These are phyloP conservation scores for Chrysoporthe austroafricana DNA, from an alignment of 2,329 filamentous ascomycete genomes.

Conservation along the genomic window DNA sequence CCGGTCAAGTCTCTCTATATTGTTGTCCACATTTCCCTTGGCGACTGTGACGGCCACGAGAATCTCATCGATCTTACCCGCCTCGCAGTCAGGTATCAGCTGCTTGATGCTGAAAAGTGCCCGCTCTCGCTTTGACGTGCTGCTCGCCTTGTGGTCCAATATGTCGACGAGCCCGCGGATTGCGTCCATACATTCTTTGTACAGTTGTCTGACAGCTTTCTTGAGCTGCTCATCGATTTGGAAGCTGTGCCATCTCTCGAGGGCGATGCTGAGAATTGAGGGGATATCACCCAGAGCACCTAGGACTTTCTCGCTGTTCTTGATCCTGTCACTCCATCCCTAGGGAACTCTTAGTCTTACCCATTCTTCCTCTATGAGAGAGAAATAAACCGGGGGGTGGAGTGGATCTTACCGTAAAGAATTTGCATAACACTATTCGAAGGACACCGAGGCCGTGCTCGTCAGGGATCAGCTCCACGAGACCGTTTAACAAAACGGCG, in stretches of 20 bases:
- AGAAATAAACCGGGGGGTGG: neutral
- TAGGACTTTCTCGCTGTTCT: conserved; percentile 8
- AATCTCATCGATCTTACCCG: neutral
- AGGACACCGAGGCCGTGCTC: conserved; percentile 4
- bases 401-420: neutral
- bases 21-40: neutral
- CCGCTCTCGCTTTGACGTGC: neutral
- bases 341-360: neutral
- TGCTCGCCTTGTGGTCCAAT: neutral
- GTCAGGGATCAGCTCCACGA: conserved; percentile 3
- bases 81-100: neutral
- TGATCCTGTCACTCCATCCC: neutral
- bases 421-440: neutral
- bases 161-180: conserved; percentile 1
- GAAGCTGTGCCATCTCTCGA: conserved; percentile 1
- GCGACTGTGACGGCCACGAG: neutral
- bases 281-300: neutral
- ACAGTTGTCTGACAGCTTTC: neutral
- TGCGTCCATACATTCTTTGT: neutral
- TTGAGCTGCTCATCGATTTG: neutral
- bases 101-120: neutral
- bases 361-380: neutral
- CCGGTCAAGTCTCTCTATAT: conserved; percentile 2
- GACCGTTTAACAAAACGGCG: neutral
- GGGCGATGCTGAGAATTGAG: neutral